These are phyloP conservation scores for Candida vartiovaarae DNA, from an alignment of 805 yeast genomes.

Conservation along the genomic window DNA sequence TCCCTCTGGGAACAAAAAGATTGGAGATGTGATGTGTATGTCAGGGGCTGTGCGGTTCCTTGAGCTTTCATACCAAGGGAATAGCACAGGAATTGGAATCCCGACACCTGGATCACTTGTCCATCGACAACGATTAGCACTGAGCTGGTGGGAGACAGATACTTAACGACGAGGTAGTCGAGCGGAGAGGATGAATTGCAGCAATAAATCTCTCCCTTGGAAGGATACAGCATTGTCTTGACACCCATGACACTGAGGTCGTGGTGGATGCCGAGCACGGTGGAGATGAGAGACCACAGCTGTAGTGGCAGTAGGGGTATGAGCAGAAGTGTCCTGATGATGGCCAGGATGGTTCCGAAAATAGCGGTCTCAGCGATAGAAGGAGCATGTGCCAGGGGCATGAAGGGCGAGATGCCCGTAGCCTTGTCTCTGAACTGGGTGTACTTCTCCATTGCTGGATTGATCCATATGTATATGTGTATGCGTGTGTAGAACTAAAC, in stretches of 20 bases:
- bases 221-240: constrained; percentile 9
- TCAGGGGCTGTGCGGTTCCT: neutral
- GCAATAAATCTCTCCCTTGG: constrained; percentile 33
- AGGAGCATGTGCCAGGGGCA: constrained; percentile 35
- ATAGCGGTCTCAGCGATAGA: too few relatives aligned
- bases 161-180: constrained; percentile 32
- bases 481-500: too few relatives aligned
- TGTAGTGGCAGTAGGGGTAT: neutral
- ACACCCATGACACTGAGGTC: constrained; percentile 18
- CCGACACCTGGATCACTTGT: neutral
- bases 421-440: constrained; percentile 83
- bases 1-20: constrained; percentile 68
- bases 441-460: constrained; percentile 65
- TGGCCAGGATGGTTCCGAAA: neutral
- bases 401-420: constrained; percentile 88
- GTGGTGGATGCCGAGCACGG: neutral
- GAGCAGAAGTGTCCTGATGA: neutral
- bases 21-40: constrained; percentile 29
- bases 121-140: neutral
- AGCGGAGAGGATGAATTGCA: constrained; percentile 42
- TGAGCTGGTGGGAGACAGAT: neutral
- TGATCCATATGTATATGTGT: too few relatives aligned
- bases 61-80: neutral
- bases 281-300: neutral
- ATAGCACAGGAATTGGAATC: neutral